phyloP scores from a whole-genome alignment of 345 rosid genomes.

The Combretum micranthum region DNA sequence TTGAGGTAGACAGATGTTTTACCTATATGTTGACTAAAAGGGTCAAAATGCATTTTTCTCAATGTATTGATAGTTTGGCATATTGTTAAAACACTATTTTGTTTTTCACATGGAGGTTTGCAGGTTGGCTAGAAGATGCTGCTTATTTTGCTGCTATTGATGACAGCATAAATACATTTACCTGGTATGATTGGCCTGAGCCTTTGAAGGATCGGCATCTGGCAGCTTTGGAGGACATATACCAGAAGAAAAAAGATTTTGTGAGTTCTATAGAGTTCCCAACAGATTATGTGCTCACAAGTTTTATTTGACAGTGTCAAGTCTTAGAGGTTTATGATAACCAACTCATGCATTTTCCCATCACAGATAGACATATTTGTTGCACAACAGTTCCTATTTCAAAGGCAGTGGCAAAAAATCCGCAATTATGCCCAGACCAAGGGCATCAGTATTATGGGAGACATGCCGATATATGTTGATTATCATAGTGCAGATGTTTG shows the following conservation, averaged over 20 bases:
- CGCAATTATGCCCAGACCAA: slow-evolving; percentile 56
- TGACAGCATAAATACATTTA: slow-evolving; percentile 39
- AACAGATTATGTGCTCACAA: not conserved
- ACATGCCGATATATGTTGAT: slow-evolving; percentile 96
- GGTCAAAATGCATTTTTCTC: too few relatives aligned
- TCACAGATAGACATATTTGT: slow-evolving; percentile 76
- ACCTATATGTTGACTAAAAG: too few relatives aligned
- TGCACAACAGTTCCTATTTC: slow-evolving; percentile 88
- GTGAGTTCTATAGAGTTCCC: slow-evolving; percentile 30
- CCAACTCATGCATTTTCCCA: slow-evolving; percentile 7
- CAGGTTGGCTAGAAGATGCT: slow-evolving; percentile 98
- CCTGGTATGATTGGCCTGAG: slow-evolving; percentile 92
- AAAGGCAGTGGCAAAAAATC: slow-evolving; percentile 91
- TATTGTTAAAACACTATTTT: too few relatives aligned
- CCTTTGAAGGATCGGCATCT: slow-evolving; percentile 74
- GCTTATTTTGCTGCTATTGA: slow-evolving; percentile 95
- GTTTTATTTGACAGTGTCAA: too few relatives aligned
- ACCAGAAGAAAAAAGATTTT: slow-evolving; percentile 63
- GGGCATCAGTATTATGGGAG: slow-evolving; percentile 93
- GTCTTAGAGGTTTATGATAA: not conserved
- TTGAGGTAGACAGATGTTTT: too few relatives aligned
- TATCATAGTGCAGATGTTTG: slow-evolving; percentile 98
- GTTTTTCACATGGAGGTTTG: not conserved
- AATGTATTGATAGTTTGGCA: too few relatives aligned
- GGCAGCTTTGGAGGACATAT: slow-evolving; percentile 79